These are phyloP conservation scores for Phytopythium vexans DNA, from an alignment of 352 stramenopile species.

Conservation along the genomic window DNA sequence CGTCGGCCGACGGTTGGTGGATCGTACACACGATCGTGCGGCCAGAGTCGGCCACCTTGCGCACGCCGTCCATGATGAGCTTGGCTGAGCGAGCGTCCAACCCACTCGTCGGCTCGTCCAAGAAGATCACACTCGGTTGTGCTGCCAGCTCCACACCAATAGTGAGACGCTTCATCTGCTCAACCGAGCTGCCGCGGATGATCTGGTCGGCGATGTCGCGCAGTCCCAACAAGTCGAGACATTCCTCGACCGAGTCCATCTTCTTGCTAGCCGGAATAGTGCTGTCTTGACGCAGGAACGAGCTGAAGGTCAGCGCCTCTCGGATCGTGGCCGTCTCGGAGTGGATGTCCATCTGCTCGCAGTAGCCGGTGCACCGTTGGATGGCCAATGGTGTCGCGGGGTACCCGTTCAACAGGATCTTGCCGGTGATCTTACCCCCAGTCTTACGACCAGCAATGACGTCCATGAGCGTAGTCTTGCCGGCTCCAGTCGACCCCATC, in stretches of 20 bases:
- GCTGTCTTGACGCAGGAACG: constrained; percentile 56
- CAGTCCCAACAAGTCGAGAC: constrained; percentile 29
- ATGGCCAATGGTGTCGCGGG: constrained; percentile 38
- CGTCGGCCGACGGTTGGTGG: too few relatives aligned
- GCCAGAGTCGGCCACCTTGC: too few relatives aligned
- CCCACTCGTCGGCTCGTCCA: constrained; percentile 67
- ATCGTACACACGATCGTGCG: too few relatives aligned
- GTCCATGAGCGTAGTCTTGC: too few relatives aligned
- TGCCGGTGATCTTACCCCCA: constrained; percentile 55
- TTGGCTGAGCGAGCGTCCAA: constrained; percentile 54
- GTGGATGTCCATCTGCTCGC: constrained; percentile 87
- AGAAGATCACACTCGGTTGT: constrained; percentile 72
- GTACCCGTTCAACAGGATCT: constrained; percentile 48
- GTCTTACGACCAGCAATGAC: constrained; percentile 44
- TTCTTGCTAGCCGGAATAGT: constrained; percentile 21
- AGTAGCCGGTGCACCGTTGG: constrained; percentile 46
- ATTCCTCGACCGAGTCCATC: constrained; percentile 27
- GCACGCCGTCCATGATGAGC: too few relatives aligned
- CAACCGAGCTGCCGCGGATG: constrained; percentile 18
- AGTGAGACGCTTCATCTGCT: constrained; percentile 38
- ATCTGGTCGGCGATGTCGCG: constrained; percentile 34
- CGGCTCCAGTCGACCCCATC: too few relatives aligned
- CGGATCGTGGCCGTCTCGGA: constrained; percentile 83
- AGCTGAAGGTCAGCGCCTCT: constrained; percentile 87
- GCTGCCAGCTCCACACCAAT: constrained; percentile 61